Base-by-base conservation (phyloP, 495 filamentous ascomycete genomes). In the Staphylotrichum longicolle region DNA sequence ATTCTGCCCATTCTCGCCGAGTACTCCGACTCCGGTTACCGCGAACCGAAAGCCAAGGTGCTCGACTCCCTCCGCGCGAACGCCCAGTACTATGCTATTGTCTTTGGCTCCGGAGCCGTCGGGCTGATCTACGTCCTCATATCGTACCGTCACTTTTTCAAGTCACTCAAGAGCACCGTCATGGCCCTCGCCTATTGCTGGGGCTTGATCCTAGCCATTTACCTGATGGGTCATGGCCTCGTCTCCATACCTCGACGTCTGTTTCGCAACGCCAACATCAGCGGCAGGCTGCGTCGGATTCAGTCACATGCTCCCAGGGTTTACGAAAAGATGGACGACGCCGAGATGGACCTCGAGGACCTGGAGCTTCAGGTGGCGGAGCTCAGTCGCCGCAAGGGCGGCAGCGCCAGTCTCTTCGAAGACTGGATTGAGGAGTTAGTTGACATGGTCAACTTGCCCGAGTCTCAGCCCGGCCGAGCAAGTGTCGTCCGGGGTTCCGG, bases 171-270 rank as follows among this genome's bases (percentile, higher is more conserved):
- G 77, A 87, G 85, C 47, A 77, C 96, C 34, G 81, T 94, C 63
- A 94, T 98, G 86, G 94, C 94, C 30, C 78, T 97, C 57, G 92
- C 91, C 39, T 97, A 98, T 74, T 88, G 90, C 64, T 98, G 92
- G 88, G 91, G 91, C 63, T 79, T 98, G 65, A 77, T 91, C 3
- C 78, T 97, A 58, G 94, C 91, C 14, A 96, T 98, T 59, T 96
- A 93, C 68, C 81, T 98, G 27, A 97, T 98, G 94, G 94, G 94
- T 7, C 93, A 98, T 66, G 94, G 94, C 9, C 78, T 98, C 42
- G 94, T 98, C 46, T 88, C 94, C 11, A 88, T 98, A 50, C 94
- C 94, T 6, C 83, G 93, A 65, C 82, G 83, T 15, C 74, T 98
- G 1, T 87, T 92, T 69, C 84, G 86, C 49, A 89, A 88, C 67